Evolutionary conservation across 2,329 filamentous ascomycete genomes (phyloP), one percentile per base, ranked within the genome.

Genomic region (Colletotrichum liaoningense): DNA sequence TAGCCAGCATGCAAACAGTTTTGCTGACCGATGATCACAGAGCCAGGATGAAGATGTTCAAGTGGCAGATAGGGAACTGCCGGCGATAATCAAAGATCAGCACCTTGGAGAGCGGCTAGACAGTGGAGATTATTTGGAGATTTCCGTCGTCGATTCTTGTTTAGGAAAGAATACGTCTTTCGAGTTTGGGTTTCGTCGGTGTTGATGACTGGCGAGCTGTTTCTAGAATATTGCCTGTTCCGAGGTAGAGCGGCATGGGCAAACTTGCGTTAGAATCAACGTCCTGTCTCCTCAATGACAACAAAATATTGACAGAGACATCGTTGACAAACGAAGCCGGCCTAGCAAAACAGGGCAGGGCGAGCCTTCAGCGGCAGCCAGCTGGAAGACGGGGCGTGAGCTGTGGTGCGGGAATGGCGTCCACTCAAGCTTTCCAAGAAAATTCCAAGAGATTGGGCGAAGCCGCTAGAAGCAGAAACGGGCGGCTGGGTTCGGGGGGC

Each of bases 401-500:
- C 66, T 64, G 70, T 58, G 54, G 67, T 72, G 69, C 72, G 72
- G 72, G 57, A 67, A 72, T 67, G 72, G 72, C 68, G 72, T 74
- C 52, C 72, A 72, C 68, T 74, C 72, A 74, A 74, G 72, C 72
- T 74, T 74, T 74, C 72, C 72, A 74, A 74, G 72, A 72, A 72
- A 72, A 57, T 72, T 67, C 72, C 72, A 74, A 74, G 72, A 74
- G 72, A 74, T 72, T 72, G 72, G 68, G 63, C 72, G 72, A 72
- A 63, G 72, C 57, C 72, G 68, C 72, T 74, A 74, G 72, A 63
- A 58, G 49, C 62, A 71, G 59, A 46, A 66, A 71, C 55, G 60
- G 60, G 67, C 62, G 35, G 54, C 67, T 22, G 67, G 67, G 68
- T 55, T 64, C 14, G 46, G 62, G 52, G 52, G 49, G 57, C 52